Base-by-base conservation (phyloP, 2,329 filamentous ascomycete species). In the Lachnellula occidentalis region DNA sequence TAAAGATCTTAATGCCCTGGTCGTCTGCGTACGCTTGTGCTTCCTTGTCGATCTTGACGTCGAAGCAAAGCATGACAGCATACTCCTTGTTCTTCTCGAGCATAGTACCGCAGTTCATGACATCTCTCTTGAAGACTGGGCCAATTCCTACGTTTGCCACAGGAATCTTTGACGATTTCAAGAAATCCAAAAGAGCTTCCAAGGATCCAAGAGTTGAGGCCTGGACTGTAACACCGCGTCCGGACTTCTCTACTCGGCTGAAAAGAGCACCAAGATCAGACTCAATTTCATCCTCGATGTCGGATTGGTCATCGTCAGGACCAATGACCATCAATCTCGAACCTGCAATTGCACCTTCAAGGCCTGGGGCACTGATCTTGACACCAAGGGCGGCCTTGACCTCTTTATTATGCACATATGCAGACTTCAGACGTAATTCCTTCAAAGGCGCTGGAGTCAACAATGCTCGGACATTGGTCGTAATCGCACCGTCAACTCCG, bases 1-100 rank as follows among this genome's bases (percentile, higher is more conserved):
- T 95, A 77, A 99, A 99, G 66, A 99, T 89, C 78, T 95, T 97
- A 75, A 99, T 89, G 50, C 91, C 91, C 59, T 95, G 85, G 54
- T 97, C 91, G 17, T 96, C 90, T 11, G 94, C 94, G 66, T 97
- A 95, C 9, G 82, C 80, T 62, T 87, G 85, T 0, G 94, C 94
- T 70, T 99, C 94, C 73, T 96, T 97, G 75, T 99, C 94, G 15
- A 99, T 90, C 77, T 96, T 97, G 74, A 99, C 94, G 71, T 99
- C 95, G 80, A 99, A 99, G 72, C 94, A 97, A 49, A 99, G 85
- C 94, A 99, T 99, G 70, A 97, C 90, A n/a, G 94, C 94, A 65
- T 86, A 95, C 70, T 99, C 92, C 62, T 90, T 90, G 15, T 86
- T 82, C 76, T 96, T 97, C 74, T 99, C 94, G 67, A 97, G 72